Percentiles rank a stretch among this genome's conserved stretches.
phyloP scores from a whole-genome alignment of 2,329 filamentous ascomycete species.

The Graphilbum fragrans region DNA sequence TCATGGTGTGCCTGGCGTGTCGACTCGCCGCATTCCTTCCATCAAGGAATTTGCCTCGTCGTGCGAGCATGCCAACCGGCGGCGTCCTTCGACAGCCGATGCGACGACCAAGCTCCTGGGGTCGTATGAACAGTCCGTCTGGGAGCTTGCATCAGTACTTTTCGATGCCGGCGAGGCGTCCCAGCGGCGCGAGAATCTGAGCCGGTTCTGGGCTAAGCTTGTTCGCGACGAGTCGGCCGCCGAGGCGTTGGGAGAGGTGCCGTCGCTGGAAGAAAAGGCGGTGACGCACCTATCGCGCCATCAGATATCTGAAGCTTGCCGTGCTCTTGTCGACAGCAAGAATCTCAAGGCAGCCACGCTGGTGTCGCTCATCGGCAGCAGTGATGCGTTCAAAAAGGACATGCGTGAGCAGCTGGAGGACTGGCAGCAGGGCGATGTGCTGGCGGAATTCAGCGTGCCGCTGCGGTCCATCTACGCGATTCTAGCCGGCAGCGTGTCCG shows the following conservation, averaged over 20 bases:
- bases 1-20: slow-evolving; percentile 49
- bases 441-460: slow-evolving; percentile 77
- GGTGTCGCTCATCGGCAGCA: slow-evolving; percentile 61
- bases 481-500: slow-evolving; percentile 74
- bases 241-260: slow-evolving; percentile 43
- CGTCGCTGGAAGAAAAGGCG: slow-evolving; percentile 68
- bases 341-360: slow-evolving; percentile 39
- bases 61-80: slow-evolving; percentile 23
- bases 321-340: slow-evolving; percentile 59
- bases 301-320: slow-evolving; percentile 72
- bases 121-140: slow-evolving; percentile 61
- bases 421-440: slow-evolving; percentile 72
- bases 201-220: slow-evolving; percentile 52
- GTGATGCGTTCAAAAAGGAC: slow-evolving; percentile 55
- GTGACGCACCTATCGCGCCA: slow-evolving; percentile 69
- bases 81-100: slow-evolving; percentile 19
- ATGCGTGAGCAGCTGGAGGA: slow-evolving; percentile 70
- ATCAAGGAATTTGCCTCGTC: slow-evolving; percentile 32
- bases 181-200: slow-evolving; percentile 51
- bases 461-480: slow-evolving; percentile 84
- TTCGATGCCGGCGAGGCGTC: slow-evolving; percentile 54
- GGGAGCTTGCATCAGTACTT: slow-evolving; percentile 76
- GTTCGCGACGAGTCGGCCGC: slow-evolving; percentile 42
- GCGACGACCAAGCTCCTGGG: slow-evolving; percentile 17
- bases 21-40: slow-evolving; percentile 29